Evolutionary conservation across 2,329 filamentous ascomycete species (phyloP), one percentile per base, ranked within the genome.

Genomic region (Pseudogymnoascus sp.): DNA sequence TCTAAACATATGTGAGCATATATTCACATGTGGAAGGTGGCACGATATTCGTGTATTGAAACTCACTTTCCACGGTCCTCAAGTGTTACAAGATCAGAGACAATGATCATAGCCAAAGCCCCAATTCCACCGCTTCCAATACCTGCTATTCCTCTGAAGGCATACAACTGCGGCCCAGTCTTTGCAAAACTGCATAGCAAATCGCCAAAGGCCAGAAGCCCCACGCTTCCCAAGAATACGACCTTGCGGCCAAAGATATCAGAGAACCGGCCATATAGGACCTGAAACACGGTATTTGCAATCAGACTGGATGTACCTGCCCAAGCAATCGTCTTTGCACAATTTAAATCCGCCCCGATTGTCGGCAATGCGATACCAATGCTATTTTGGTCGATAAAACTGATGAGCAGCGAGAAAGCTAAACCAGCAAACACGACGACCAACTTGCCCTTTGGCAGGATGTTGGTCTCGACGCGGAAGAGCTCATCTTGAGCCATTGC

Each of bases 81-180:
- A 3, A 86, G 73, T 0, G 81, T 82, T 0, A 84, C 81, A 5
- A 86, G 74, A 68, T 86, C 84, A 5, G 78, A 81, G 1, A 85
- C 79, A 59, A 86, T 84, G 66, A 86, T 85, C 79, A 84, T 84
- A 4, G 79, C 75, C 50, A 86, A 70, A 21, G 80, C 82, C 29
- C 77, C 79, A 57, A 87, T 79, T 8, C 85, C 85, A 1, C 84
- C 85, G 44, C 80, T 81, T 8, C 82, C 84, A n/a, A 87, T 74
- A 60, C 85, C 84, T 8, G 84, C 79, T 17, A 85, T 67, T 3
- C 77, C 84, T 36, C 85, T 77, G 68, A 85, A 86, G 17, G 81
- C 75, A 71, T 86, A 87, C 26, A 88, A 78, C 75, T 83, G 81
- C 17, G 79, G 75, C 0, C 80, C 77, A 62, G 78, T 84, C 39